These are phyloP conservation scores for Lepidium sativum DNA, from an alignment of 345 rosid species.

Conservation along the genomic window DNA sequence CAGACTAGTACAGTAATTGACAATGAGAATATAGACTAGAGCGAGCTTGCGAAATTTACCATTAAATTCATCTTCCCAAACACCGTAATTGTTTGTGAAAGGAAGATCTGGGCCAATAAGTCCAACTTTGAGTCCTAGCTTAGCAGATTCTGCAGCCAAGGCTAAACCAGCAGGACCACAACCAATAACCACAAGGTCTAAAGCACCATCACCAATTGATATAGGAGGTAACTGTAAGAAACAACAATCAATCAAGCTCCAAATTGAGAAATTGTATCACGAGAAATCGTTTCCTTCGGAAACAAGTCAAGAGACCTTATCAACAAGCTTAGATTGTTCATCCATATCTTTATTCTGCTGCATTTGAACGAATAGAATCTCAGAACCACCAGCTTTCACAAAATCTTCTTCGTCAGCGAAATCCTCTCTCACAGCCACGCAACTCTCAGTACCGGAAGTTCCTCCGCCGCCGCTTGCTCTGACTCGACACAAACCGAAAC, in stretches of 20 bases:
- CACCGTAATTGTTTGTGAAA: slow-evolving; percentile 92
- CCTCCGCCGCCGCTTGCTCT: slow-evolving; percentile 41
- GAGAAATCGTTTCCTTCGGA: slow-evolving; percentile 10
- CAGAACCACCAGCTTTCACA: slow-evolving; percentile 86
- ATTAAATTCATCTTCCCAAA: slow-evolving; percentile 96
- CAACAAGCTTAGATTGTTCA: slow-evolving; percentile 63
- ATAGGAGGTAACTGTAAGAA: slow-evolving; percentile 55
- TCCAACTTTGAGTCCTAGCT: slow-evolving; percentile 74
- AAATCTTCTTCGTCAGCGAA: slow-evolving; percentile 80
- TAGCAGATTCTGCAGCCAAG: slow-evolving; percentile 90
- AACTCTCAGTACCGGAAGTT: slow-evolving; percentile 41
- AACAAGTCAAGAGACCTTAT: slow-evolving; percentile 55
- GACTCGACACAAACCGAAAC: slow-evolving; percentile 31
- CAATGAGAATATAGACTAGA: not conserved
- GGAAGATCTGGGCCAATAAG: slow-evolving; percentile 98
- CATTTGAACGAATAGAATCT: slow-evolving; percentile 72
- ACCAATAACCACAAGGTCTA: slow-evolving; percentile 93
- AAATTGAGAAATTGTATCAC: not conserved
- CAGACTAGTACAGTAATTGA: not conserved
- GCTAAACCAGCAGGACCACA: slow-evolving; percentile 99
- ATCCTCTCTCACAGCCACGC: slow-evolving; percentile 58
- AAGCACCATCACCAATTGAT: slow-evolving; percentile 34
- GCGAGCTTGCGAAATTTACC: slow-evolving; percentile 28
- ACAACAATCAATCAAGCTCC: not conserved
- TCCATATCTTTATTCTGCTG: slow-evolving; percentile 79